Base-by-base conservation (phyloP, 78 protist species). In the Dictyostelium capitatum region DNA sequence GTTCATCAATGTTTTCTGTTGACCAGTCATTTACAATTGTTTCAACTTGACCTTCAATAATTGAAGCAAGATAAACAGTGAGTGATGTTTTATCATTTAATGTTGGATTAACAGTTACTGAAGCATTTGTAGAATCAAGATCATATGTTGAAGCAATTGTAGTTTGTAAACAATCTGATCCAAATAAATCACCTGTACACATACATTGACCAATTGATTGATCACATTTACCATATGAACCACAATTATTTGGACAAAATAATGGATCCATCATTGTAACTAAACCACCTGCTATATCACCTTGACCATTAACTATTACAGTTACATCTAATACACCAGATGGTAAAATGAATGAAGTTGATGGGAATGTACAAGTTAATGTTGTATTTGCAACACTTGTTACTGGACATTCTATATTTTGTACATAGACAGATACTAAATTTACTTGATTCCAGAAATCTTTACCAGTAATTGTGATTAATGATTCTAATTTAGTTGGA, bases 391-490 rank as follows among this genome's bases (percentile, higher is more conserved):
- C 41, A 0, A 80, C 57, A 8, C 59, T 23, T 37, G 4, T n/a
- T 4, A 62, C 46, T 3, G 57, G 14, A 47, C 87, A 80, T 23
- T 80, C 59, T 6, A 79, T 56, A 23, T 15, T 17, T 6, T 62
- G 28, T 23, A 80, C 9, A 0, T 2, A 25, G 4, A 62, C 87
- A 17, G 10, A 4, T 1, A 25, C 56, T 20, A 62, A 15, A 43
- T 46, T n/a, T 8, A 37, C 6, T 46, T 80, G 77, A 80, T 80
- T 80, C 87, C 87, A 80, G 46, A 80, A 80, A 80, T 80, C 30
- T 46, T 32, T 14, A 37, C 87, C 87, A 23, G 0, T 12, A 12
- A 80, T 46, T 1, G 87, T 80, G 7, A 80, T 12, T 0, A 10
- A 10, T 4, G 28, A 11, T 37, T 56, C 77, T 10, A 20, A 23